A percentile compares a stretch with the other conserved stretches of the same genome.
These are phyloP conservation scores for Calonectria crousiana DNA, from an alignment of 2,329 filamentous ascomycete genomes.

Conservation along the genomic window DNA sequence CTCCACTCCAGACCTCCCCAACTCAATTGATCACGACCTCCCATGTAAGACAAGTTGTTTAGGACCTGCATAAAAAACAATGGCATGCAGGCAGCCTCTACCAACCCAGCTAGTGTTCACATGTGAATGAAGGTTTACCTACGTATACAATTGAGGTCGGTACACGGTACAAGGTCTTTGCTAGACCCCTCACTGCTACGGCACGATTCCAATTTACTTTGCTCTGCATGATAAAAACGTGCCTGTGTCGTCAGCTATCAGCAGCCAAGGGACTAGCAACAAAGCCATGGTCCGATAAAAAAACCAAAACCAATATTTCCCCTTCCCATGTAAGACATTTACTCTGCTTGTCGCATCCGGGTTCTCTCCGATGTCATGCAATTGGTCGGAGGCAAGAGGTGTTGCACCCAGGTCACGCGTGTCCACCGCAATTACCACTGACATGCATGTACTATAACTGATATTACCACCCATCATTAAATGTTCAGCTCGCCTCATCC, in stretches of 20 bases:
- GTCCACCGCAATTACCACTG: background rate
- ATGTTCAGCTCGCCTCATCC: background rate
- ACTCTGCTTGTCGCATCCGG: background rate
- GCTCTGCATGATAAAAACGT: background rate
- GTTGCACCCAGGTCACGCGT: background rate
- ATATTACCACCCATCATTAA: constrained; percentile 5
- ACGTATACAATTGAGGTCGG: background rate
- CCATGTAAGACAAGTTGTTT: background rate
- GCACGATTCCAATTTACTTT: background rate
- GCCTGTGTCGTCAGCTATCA: background rate
- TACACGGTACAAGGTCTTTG: background rate
- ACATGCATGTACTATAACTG: constrained; percentile 1
- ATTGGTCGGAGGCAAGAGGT: background rate
- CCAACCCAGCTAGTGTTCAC: background rate
- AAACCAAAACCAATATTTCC: background rate
- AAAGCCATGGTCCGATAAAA: background rate
- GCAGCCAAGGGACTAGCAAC: background rate
- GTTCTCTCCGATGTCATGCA: background rate
- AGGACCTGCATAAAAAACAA: background rate
- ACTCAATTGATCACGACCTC: background rate
- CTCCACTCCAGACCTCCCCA: background rate
- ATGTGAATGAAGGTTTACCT: background rate
- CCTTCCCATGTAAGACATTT: background rate
- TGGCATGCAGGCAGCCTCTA: background rate
- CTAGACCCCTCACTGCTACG: background rate